These are phyloP conservation scores for Kuraishia cidri DNA, from an alignment of 805 yeast species.

Conservation along the genomic window DNA sequence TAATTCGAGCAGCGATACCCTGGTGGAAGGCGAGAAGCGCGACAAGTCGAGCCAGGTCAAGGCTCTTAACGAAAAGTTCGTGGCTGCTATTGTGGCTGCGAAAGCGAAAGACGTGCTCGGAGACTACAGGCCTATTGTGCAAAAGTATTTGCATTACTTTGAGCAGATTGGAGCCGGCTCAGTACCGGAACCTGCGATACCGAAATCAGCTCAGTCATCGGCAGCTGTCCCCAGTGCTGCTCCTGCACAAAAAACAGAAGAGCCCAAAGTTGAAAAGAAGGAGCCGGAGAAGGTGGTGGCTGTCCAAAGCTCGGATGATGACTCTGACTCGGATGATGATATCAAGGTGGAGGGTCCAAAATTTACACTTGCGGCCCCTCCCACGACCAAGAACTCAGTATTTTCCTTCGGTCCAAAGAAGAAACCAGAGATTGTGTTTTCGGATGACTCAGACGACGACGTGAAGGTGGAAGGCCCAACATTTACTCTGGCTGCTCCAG, in stretches of 20 bases:
- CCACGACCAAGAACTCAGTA: constrained; percentile 39
- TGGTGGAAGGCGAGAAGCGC: constrained; percentile 1
- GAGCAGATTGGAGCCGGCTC: constrained; percentile 21
- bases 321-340: constrained; percentile 41
- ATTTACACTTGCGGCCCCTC: constrained; percentile 39
- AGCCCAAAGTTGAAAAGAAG: neutral
- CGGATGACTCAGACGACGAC: constrained; percentile 52
- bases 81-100: constrained; percentile 33
- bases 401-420: constrained; percentile 33
- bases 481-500: constrained; percentile 39
- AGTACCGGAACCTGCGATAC: neutral
- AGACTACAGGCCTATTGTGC: constrained; percentile 43
- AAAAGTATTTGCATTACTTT: constrained; percentile 51
- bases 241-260: neutral
- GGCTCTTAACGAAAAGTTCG: constrained; percentile 59
- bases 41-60: constrained; percentile 40
- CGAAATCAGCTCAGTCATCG: neutral
- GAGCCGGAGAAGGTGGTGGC: constrained; percentile 1
- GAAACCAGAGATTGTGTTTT: constrained; percentile 16
- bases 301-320: constrained; percentile 24
- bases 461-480: constrained; percentile 67
- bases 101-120: constrained; percentile 37
- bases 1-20: neutral
- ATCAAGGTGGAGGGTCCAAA: constrained; percentile 65
- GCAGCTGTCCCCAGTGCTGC: constrained; percentile 1